Base-by-base conservation (phyloP, 805 yeast species). In the Tetrapisispora namnaoensis region DNA sequence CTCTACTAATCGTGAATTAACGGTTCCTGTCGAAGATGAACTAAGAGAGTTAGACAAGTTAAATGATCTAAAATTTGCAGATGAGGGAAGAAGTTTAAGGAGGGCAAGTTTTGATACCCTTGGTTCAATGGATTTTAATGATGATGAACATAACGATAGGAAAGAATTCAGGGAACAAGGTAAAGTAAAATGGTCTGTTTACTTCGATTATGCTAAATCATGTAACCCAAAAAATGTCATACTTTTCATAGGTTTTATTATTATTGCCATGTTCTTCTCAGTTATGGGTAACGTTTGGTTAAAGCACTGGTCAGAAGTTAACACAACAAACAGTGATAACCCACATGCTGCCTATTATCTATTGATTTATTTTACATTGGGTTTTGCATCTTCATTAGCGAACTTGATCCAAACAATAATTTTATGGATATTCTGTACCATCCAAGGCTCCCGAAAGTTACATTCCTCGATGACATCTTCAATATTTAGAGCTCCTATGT, bases 231-330 rank as follows among this genome's bases (percentile, higher is more conserved):
- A 60, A 45, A 79, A 78, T 52, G 95, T 89, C 17, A 24, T 72
- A 0, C 56, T 83, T 2, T 83, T 82, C 61, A 55, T 88, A 45
- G 46, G 62, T 0, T 73, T 79, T 53, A 73, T 85, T 52, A 60
- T 83, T n/a, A 43, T 75, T 5, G 74, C 86, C 0, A 83, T 79
- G 76, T 62, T 74, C 11, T 60, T 81, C 45, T 75, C 81, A 49
- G 91, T 87, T 45, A 69, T 70, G 42, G 81, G 89, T 36, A 89
- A 83, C 62, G 78, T 91, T 47, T 93, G 99, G 99, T 77, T 93
- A 59, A 93, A 93, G 66, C 87, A 87, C 66, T 93, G 99, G 99
- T 86, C 98, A 13, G 99, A 93, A 63, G 78, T 84, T 21, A 93
- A 91, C 62, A 75, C 90, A 3, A 69, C 65, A 41, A 62, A 68